Evolutionary conservation across 208 protist species (phyloP).

Genomic region (Trypanosoma boissoni): DNA sequence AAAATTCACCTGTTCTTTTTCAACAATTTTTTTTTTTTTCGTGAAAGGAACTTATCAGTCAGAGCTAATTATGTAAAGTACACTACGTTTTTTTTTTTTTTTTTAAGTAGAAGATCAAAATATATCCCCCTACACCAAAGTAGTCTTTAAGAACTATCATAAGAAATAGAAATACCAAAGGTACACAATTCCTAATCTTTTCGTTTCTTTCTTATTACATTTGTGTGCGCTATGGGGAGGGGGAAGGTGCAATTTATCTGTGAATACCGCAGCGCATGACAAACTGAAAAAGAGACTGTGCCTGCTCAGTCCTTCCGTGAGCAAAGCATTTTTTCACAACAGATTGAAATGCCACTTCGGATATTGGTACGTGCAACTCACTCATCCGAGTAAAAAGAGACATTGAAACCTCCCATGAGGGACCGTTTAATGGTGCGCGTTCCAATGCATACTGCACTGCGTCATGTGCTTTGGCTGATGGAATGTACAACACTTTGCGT

Average conservation of each 20-base stretch:
- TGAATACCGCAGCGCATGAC: conserved; percentile 32
- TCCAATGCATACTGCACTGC: conserved; percentile 79
- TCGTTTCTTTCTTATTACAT: background rate
- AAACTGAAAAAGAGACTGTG: conserved; percentile 58
- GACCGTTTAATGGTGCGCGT: conserved; percentile 42
- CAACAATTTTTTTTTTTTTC: background rate
- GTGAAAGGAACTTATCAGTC: too few relatives aligned
- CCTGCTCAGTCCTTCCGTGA: conserved; percentile 46
- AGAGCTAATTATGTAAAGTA: background rate
- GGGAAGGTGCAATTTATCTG: conserved; percentile 17
- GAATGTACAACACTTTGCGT: conserved; percentile 38
- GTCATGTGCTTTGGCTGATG: conserved; percentile 72
- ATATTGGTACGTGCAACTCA: conserved; percentile 55
- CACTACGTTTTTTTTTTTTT: background rate
- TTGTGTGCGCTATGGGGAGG: too few relatives aligned
- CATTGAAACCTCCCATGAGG: conserved; percentile 56
- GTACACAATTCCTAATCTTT: background rate
- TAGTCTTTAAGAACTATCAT: background rate
- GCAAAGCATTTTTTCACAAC: conserved; percentile 63
- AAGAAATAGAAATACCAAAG: background rate
- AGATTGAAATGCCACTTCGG: conserved; percentile 72
- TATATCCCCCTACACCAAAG: background rate
- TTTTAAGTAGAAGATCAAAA: background rate
- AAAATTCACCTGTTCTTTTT: background rate
- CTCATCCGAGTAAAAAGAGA: conserved; percentile 62